These are phyloP conservation scores for Decorospora gaudefroyi DNA, from an alignment of 2,329 filamentous ascomycete species.

Conservation along the genomic window DNA sequence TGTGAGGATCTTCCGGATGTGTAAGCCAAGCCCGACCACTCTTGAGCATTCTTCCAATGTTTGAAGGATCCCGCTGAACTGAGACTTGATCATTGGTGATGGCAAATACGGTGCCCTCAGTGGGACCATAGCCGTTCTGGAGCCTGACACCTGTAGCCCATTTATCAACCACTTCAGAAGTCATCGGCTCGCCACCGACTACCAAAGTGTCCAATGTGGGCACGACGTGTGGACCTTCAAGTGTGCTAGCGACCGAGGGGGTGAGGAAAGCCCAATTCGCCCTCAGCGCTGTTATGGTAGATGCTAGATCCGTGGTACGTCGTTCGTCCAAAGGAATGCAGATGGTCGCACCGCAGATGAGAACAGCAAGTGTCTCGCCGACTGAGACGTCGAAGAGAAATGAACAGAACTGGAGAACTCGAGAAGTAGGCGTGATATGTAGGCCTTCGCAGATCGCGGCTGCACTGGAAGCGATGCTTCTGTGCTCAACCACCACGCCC, in stretches of 20 bases:
- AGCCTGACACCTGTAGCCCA: constrained; percentile 33
- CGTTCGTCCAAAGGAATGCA: constrained; percentile 48
- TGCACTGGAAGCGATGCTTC: constrained; percentile 35
- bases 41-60: constrained; percentile 32
- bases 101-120: constrained; percentile 35
- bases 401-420: constrained; percentile 45
- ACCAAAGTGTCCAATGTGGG: constrained; percentile 48
- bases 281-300: constrained; percentile 36
- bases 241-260: constrained; percentile 44
- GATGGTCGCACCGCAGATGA: constrained; percentile 40
- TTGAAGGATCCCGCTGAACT: constrained; percentile 25
- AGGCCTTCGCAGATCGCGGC: constrained; percentile 36
- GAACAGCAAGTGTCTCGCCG: constrained; percentile 41
- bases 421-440: constrained; percentile 32
- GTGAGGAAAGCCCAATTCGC: constrained; percentile 44
- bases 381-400: constrained; percentile 45
- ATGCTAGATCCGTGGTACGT: constrained; percentile 52
- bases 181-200: constrained; percentile 37
- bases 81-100: constrained; percentile 34
- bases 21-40: constrained; percentile 39
- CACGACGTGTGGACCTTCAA: constrained; percentile 39
- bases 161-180: constrained; percentile 32
- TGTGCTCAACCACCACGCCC: constrained; percentile 40
- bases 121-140: constrained; percentile 39
- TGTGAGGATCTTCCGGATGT: constrained; percentile 29